Conservation (phyloP, 805 yeast species). For the Cyberlindnera xishuangbannaensis region DNA sequence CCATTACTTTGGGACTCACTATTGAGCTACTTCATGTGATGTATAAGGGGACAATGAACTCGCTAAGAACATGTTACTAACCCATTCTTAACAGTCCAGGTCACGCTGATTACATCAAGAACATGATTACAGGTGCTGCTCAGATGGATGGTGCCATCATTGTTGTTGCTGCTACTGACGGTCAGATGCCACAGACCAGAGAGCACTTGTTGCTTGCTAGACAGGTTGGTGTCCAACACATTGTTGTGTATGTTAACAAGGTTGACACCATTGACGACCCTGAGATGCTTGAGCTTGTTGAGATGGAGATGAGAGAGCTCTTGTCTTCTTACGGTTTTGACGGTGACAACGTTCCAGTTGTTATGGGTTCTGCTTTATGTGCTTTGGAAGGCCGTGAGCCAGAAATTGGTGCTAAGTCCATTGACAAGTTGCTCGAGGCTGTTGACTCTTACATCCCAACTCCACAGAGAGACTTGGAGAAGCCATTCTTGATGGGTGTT, state of each 20-base stretch:
- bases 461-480: slow-evolving; percentile 92
- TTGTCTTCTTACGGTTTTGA: slow-evolving; percentile 89
- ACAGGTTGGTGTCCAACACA: slow-evolving; percentile 98
- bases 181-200: slow-evolving; percentile 99
- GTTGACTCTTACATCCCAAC: slow-evolving; percentile 95
- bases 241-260: slow-evolving; percentile 97
- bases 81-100: too few species aligned
- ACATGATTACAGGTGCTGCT: slow-evolving; percentile 99
- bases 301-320: slow-evolving; percentile 99
- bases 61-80: too few species aligned
- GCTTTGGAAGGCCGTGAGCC: slow-evolving; percentile 86
- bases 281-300: slow-evolving; percentile 98
- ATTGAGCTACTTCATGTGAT: too few species aligned
- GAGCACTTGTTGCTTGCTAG: slow-evolving; percentile 97
- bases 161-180: slow-evolving; percentile 98
- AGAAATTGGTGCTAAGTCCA: slow-evolving; percentile 87
- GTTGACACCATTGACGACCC: slow-evolving; percentile 97
- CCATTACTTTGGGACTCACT: not conserved
- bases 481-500: slow-evolving; percentile 94
- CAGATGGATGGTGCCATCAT: slow-evolving; percentile 99
- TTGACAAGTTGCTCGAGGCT: slow-evolving; percentile 78
- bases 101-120: slow-evolving; percentile 97
- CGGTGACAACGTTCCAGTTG: slow-evolving; percentile 96
- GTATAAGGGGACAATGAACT: too few species aligned
- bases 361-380: slow-evolving; percentile 98